phyloP scores from a whole-genome alignment of 2,329 filamentous ascomycete genomes.

The Claviceps sorghi region DNA sequence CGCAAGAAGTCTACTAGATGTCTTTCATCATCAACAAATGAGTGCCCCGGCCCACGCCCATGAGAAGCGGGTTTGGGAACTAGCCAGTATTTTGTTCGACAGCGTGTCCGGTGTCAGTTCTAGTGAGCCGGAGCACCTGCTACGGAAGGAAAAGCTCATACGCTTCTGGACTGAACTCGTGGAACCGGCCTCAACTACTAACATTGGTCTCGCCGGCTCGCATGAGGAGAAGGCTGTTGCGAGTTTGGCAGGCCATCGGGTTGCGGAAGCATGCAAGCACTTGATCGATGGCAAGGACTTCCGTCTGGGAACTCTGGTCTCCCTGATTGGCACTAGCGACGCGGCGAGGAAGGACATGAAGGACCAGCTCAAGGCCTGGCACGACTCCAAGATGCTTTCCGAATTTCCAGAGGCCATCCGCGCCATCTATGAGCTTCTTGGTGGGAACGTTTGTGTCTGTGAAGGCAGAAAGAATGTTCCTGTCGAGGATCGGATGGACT shows the following conservation, averaged over 20 bases:
- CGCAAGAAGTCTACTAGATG: constrained; percentile 19
- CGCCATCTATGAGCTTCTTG: constrained; percentile 75
- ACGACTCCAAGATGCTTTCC: constrained; percentile 64
- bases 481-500: constrained; percentile 63
- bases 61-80: constrained; percentile 68
- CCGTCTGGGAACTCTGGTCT: constrained; percentile 69
- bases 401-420: constrained; percentile 78
- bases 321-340: constrained; percentile 64
- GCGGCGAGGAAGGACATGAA: constrained; percentile 59
- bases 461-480: constrained; percentile 60
- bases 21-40: constrained; percentile 27
- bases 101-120: constrained; percentile 31
- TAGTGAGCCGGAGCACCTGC: constrained; percentile 22
- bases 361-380: constrained; percentile 73
- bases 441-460: constrained; percentile 74
- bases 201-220: constrained; percentile 43
- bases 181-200: constrained; percentile 39
- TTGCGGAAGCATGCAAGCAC: constrained; percentile 69
- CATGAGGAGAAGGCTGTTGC: constrained; percentile 74
- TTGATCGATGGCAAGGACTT: constrained; percentile 65
- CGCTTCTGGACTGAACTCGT: constrained; percentile 53
- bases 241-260: constrained; percentile 61
- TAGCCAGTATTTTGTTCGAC: constrained; percentile 80
- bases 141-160: constrained; percentile 51
- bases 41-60: constrained; percentile 35